Evolutionary conservation across 2,329 filamentous ascomycete species (phyloP), one percentile per base, ranked within the genome.

Genomic region (Fragosphaeria purpurea): DNA sequence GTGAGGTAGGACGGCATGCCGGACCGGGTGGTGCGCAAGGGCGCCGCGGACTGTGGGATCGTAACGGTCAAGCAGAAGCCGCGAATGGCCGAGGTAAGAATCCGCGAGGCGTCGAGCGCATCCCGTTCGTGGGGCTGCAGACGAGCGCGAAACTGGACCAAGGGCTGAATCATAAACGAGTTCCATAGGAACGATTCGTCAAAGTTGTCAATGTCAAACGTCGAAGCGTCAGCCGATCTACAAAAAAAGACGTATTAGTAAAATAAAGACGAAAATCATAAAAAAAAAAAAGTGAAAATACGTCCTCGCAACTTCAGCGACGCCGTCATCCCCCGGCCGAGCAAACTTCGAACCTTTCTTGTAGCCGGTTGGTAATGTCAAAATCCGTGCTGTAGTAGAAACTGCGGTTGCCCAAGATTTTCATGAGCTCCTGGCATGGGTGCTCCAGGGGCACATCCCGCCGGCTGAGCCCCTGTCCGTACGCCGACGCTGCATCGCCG

Each of bases 381-480:
- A 98, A 98, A 66, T 97, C 89, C n/a, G 88, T 88, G 63, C 89
- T 96, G 70, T 96, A 98, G 66, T 97, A 98, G 64, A 98, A 98
- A 34, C 86, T 95, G 32, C 91, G 90, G 65, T 94, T 90, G 62
- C 88, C 85, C 50, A 98, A 73, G 39, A 98, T 77, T 73, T 95
- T 97, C 67, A 91, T 90, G 53, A 98, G 68, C 44, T 93, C 87
- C 60, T 88, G 73, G 66, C 91, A 97, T 6, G 93, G 93, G 66
- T 96, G 89, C 61, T 96, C 89, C 34, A 87, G 67, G 32, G 82
- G 68, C 41, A 80, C 72, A 42, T 96, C 88, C 59, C 80, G 77
- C 51, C 83, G 76, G 51, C 83, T 81, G 11, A 81, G 65, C 41
- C 65, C 69, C 55, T 75, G 73, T 33, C 70, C 70, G 55, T 79